Conservation (phyloP, 305 asterid genomes). For the Ajuga reptans region DNA sequence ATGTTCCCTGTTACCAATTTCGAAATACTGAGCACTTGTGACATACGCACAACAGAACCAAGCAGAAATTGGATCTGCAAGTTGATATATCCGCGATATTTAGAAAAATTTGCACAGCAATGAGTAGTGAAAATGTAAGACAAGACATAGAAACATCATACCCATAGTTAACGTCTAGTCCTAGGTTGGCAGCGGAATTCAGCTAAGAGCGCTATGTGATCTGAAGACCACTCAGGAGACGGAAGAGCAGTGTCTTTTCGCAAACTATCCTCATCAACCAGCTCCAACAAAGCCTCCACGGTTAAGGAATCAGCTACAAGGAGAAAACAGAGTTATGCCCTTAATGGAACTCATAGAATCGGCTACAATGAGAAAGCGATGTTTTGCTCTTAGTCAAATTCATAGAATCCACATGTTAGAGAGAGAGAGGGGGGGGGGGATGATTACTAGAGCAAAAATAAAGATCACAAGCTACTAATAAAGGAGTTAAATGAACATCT, state of each 20-base stretch:
- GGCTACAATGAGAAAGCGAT: constrained; percentile 43
- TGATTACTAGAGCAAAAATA: background rate
- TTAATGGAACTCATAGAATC: constrained; percentile 6
- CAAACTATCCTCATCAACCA: constrained; percentile 83
- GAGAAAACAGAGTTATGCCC: constrained; percentile 16
- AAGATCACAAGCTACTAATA: background rate
- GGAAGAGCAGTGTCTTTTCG: constrained; percentile 92
- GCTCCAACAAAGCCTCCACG: constrained; percentile 90
- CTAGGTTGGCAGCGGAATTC: constrained; percentile 91
- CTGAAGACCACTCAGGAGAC: constrained; percentile 96
- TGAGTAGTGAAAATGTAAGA: background rate
- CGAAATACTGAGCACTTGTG: too few species aligned
- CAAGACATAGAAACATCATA: constrained; percentile 9
- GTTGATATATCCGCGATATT: too few species aligned
- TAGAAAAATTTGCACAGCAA: too few species aligned
- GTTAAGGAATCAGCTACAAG: constrained; percentile 74
- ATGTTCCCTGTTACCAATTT: constrained; percentile 26
- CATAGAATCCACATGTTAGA: background rate
- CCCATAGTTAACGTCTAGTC: constrained; percentile 61
- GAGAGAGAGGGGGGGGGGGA: background rate
- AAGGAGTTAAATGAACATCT: background rate
- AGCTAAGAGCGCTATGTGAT: constrained; percentile 88
- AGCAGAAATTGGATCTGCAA: too few species aligned
- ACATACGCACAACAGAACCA: too few species aligned
- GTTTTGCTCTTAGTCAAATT: constrained; percentile 10